phyloP scores from a whole-genome alignment of 73 alveolate species.

The Durusdinium trenchii region DNA sequence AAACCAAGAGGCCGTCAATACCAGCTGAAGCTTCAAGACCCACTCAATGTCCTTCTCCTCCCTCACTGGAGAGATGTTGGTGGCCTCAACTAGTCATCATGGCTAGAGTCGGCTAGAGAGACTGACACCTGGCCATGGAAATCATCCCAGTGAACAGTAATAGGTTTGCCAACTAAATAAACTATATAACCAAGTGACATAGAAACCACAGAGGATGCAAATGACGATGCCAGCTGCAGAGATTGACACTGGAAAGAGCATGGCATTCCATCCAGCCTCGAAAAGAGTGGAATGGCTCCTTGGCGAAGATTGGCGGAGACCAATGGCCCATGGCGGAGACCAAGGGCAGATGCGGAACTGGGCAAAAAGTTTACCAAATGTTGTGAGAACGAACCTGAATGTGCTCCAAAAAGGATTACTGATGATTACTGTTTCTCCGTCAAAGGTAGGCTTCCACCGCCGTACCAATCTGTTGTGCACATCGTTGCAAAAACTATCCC shows the following conservation, averaged over 20 bases:
- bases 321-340: background rate
- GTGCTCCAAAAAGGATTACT: too few species aligned
- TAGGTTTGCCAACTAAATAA: too few species aligned
- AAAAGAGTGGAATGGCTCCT: slow-evolving; percentile 69
- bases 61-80: slow-evolving; percentile 96
- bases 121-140: too few species aligned
- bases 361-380: slow-evolving; percentile 97
- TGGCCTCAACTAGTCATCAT: slow-evolving; percentile 91
- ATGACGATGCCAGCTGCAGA: slow-evolving; percentile 96
- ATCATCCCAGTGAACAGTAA: too few species aligned
- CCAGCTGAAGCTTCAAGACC: slow-evolving; percentile 17
- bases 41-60: slow-evolving; percentile 73
- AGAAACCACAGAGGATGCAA: slow-evolving; percentile 81
- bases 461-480: background rate
- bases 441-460: too few species aligned
- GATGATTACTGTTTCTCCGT: too few species aligned
- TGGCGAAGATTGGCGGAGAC: too few species aligned
- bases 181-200: too few species aligned
- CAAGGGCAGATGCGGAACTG: background rate
- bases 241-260: slow-evolving; percentile 96
- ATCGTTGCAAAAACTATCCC: background rate
- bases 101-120: slow-evolving; percentile 84
- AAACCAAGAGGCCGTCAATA: too few species aligned
- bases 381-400: slow-evolving; percentile 98
- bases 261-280: slow-evolving; percentile 75